Evolutionary conservation across 2,329 filamentous ascomycete species (phyloP).

Genomic region (Hortaea werneckii): DNA sequence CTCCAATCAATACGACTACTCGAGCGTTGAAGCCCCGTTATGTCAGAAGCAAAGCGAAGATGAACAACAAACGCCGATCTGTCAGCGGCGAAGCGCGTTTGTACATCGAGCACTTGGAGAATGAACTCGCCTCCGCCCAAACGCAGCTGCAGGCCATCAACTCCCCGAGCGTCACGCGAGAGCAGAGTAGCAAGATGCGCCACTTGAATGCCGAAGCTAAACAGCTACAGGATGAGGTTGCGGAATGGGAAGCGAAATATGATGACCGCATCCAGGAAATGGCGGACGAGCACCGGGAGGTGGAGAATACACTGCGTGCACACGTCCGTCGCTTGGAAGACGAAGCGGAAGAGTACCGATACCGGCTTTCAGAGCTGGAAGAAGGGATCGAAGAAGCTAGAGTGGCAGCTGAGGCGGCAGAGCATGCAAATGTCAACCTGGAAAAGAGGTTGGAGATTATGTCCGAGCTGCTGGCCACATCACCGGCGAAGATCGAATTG

Average conservation of each 20-base stretch:
- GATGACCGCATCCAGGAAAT: conserved; percentile 27
- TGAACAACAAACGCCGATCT: conserved; percentile 19
- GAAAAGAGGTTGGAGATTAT: conserved; percentile 30
- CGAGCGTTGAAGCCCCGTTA: conserved; percentile 9
- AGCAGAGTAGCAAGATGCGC: conserved; percentile 29
- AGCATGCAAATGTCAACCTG: conserved; percentile 27
- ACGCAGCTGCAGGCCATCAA: conserved; percentile 29
- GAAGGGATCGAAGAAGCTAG: conserved; percentile 20
- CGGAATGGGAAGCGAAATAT: conserved; percentile 28
- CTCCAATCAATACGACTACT: conserved; percentile 7
- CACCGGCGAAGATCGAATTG: conserved; percentile 27
- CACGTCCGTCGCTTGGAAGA: conserved; percentile 21
- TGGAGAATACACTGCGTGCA: conserved; percentile 20
- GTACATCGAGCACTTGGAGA: conserved; percentile 42
- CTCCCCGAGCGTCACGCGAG: conserved; percentile 29
- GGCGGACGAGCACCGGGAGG: conserved; percentile 17
- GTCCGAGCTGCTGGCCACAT: conserved; percentile 27
- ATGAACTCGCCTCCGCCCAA: conserved; percentile 33
- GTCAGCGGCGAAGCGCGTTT: conserved; percentile 32
- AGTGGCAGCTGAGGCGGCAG: conserved; percentile 23
- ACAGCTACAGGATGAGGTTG: conserved; percentile 25
- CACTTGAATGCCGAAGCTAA: conserved; percentile 24
- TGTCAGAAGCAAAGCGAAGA: conserved; percentile 13
- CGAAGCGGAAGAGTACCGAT: conserved; percentile 18
- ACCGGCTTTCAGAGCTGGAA: conserved; percentile 26